Conservation (phyloP, 2,329 filamentous ascomycete species). For the Alternaria panax region DNA sequence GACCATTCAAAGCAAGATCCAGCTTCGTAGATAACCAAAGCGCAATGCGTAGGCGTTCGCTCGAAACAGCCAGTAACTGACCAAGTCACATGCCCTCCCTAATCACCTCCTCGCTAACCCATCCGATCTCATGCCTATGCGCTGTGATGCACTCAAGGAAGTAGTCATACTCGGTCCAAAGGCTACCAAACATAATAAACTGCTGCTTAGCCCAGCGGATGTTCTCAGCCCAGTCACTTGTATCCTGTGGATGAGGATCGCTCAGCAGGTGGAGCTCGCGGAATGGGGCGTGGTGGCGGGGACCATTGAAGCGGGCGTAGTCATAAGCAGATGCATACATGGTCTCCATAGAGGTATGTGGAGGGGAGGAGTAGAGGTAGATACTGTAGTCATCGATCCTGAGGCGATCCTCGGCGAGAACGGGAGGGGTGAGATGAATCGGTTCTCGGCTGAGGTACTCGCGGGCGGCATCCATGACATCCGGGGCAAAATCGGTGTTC, state of each 20-base stretch:
- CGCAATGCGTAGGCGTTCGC: not conserved
- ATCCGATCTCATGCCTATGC: constrained; percentile 25
- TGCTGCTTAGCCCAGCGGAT: constrained; percentile 46
- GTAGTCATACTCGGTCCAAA: constrained; percentile 40
- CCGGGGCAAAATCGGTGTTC: not conserved
- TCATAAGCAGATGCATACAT: constrained; percentile 27
- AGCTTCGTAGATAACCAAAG: rapidly evolving
- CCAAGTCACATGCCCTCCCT: constrained; percentile 1
- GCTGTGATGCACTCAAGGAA: constrained; percentile 33
- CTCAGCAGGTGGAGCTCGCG: constrained; percentile 38
- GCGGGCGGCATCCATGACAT: constrained; percentile 14
- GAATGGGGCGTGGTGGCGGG: constrained; percentile 29
- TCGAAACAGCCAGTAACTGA: not conserved
- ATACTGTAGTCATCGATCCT: constrained; percentile 27
- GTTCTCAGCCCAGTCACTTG: constrained; percentile 43
- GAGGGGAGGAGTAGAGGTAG: constrained; percentile 25
- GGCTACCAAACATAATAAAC: constrained; percentile 22
- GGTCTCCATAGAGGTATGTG: not conserved
- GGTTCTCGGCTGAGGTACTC: constrained; percentile 14
- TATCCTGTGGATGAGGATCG: constrained; percentile 22
- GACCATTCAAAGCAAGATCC: not conserved
- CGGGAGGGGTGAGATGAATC: constrained; percentile 22
- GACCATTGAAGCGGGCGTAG: constrained; percentile 26
- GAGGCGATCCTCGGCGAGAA: constrained; percentile 25
- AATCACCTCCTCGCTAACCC: constrained; percentile 37